A percentile compares a stretch with the other conserved stretches of the same genome.
Evolutionary conservation across 73 alveolate genomes (phyloP).

Genomic region (Paramecium primaurelia): DNA sequence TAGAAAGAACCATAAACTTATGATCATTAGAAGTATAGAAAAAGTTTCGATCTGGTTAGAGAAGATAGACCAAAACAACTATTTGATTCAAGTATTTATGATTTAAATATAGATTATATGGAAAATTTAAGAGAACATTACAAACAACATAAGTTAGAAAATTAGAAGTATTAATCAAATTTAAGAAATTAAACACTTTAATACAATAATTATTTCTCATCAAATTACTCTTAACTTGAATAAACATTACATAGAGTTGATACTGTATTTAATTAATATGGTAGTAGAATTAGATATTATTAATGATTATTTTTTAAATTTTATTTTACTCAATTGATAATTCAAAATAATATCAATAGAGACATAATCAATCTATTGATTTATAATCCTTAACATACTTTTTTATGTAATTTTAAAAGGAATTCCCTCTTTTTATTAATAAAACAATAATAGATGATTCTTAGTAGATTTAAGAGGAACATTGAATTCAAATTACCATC

Average conservation of each 20-base stretch:
- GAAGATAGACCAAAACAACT: not conserved
- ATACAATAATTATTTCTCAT: not conserved
- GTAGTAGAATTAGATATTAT: not conserved
- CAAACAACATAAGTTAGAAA: not conserved
- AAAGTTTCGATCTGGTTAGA: not conserved
- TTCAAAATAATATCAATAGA: not conserved
- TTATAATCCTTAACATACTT: slow-evolving; percentile 73
- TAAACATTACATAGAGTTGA: not conserved
- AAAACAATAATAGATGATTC: slow-evolving; percentile 54
- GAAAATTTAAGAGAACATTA: not conserved
- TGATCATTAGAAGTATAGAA: not conserved
- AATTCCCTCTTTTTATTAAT: slow-evolving; percentile 70
- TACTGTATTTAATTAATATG: not conserved
- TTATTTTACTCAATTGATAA: no score
- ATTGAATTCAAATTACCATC: not conserved
- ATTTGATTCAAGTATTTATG: not conserved
- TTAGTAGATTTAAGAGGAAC: slow-evolving; percentile 7
- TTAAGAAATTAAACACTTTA: not conserved
- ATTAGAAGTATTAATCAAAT: not conserved
- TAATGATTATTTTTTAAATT: not conserved
- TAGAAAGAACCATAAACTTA: not conserved
- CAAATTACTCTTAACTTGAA: not conserved
- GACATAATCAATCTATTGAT: slow-evolving; percentile 71
- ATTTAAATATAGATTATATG: not conserved
- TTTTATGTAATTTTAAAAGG: slow-evolving; percentile 82